phyloP scores from a whole-genome alignment of 495 filamentous ascomycete genomes.

The Chaetomium tenue region DNA sequence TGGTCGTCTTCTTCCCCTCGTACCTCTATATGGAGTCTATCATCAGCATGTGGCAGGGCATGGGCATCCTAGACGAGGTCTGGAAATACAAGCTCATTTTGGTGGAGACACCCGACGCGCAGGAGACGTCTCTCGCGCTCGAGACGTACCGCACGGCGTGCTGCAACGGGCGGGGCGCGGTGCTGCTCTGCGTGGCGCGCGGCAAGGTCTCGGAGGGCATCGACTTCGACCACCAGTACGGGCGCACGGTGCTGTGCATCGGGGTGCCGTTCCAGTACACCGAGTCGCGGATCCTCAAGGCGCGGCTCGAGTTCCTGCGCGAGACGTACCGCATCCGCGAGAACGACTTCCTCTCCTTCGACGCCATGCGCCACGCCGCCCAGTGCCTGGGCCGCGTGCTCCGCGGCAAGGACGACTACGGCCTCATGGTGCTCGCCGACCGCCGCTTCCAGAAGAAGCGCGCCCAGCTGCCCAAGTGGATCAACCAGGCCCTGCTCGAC shows the following conservation, averaged over 20 bases:
- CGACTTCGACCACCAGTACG: slow-evolving; percentile 99
- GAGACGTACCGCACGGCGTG: slow-evolving; percentile 97
- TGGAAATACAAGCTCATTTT: slow-evolving; percentile 99
- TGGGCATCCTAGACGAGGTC: slow-evolving; percentile 94
- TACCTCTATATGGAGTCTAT: slow-evolving; percentile 99
- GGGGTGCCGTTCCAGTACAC: slow-evolving; percentile 99
- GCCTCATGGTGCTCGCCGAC: slow-evolving; percentile 97
- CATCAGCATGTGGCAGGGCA: slow-evolving; percentile 98
- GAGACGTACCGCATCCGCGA: slow-evolving; percentile 97
- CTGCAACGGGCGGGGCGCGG: slow-evolving; percentile 91
- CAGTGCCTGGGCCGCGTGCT: slow-evolving; percentile 96
- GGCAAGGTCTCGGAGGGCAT: slow-evolving; percentile 98
- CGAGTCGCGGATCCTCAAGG: slow-evolving; percentile 94
- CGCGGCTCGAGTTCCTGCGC: slow-evolving; percentile 89
- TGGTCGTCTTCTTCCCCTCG: slow-evolving; percentile 98
- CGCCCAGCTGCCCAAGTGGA: slow-evolving; percentile 93
- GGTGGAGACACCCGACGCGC: slow-evolving; percentile 94
- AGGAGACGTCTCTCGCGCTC: slow-evolving; percentile 92
- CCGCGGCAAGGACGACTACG: slow-evolving; percentile 97
- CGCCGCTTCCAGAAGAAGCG: slow-evolving; percentile 87
- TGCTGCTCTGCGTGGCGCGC: slow-evolving; percentile 90
- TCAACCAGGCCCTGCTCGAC: slow-evolving; percentile 81
- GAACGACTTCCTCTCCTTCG: slow-evolving; percentile 98
- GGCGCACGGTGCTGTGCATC: slow-evolving; percentile 93
- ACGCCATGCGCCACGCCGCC: slow-evolving; percentile 96